A percentile compares a stretch with the other conserved stretches of the same genome.
These are phyloP conservation scores for Phytophthora cryptogea DNA, from an alignment of 352 stramenopile genomes.

Conservation along the genomic window DNA sequence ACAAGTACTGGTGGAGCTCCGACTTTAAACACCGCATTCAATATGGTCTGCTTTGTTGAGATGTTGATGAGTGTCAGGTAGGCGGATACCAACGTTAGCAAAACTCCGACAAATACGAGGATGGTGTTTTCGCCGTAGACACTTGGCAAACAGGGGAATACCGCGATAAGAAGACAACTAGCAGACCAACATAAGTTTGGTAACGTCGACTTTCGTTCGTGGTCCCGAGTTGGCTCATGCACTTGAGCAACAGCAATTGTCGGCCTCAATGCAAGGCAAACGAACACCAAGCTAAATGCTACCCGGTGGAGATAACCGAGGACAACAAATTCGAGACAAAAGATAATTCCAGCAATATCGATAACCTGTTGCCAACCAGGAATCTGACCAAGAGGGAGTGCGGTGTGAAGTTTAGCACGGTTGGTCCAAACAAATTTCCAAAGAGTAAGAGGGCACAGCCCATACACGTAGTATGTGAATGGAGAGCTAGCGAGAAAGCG, in stretches of 20 bases:
- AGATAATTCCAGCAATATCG: slow-evolving; percentile 27
- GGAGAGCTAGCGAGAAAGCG: slow-evolving; percentile 63
- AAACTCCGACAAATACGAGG: slow-evolving; percentile 51
- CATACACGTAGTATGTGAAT: slow-evolving; percentile 75
- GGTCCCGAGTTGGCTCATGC: not conserved
- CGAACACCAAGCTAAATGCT: slow-evolving; percentile 64
- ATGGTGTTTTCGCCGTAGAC: slow-evolving; percentile 58
- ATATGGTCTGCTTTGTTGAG: slow-evolving; percentile 5
- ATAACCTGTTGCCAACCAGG: slow-evolving; percentile 22
- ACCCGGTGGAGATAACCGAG: slow-evolving; percentile 52
- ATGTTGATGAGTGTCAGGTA: slow-evolving; percentile 7
- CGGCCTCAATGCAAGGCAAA: slow-evolving; percentile 48
- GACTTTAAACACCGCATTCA: slow-evolving; percentile 16
- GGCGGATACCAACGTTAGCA: slow-evolving; percentile 16
- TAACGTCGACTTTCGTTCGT: slow-evolving; percentile 8
- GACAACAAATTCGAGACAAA: slow-evolving; percentile 61
- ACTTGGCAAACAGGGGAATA: slow-evolving; percentile 71
- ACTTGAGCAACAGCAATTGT: slow-evolving; percentile 20
- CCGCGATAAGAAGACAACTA: slow-evolving; percentile 54
- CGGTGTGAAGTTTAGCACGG: slow-evolving; percentile 26
- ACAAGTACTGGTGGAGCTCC: slow-evolving; percentile 26
- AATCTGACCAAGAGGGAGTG: not conserved
- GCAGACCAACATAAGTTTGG: slow-evolving; percentile 41
- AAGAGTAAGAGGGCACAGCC: slow-evolving; percentile 66
- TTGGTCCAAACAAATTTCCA: slow-evolving; percentile 66